Evolutionary conservation across 129 eudicot genomes (phyloP).

Genomic region (Erigeron canadensis): DNA sequence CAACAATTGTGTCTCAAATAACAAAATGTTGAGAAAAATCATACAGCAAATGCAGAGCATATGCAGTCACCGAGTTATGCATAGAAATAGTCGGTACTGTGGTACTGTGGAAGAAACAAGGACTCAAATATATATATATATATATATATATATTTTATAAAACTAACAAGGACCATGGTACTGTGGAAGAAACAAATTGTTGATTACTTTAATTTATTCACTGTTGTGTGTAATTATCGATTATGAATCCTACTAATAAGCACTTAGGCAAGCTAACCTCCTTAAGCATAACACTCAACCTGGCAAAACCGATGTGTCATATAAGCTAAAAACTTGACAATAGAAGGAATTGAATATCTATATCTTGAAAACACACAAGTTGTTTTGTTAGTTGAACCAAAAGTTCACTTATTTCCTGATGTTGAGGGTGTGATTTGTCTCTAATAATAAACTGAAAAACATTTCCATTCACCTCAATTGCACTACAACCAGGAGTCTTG

Average conservation of each 20-base stretch:
- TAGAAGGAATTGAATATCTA: constrained; percentile 7
- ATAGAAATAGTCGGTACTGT: no score
- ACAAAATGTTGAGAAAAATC: no score
- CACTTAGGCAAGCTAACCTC: no score
- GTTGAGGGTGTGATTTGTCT: constrained; percentile 62
- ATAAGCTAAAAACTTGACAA: not conserved
- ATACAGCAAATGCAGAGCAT: no score
- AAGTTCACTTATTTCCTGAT: constrained; percentile 47
- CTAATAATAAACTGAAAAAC: constrained; percentile 52
- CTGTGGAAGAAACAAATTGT: not conserved
- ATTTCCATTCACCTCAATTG: constrained; percentile 60
- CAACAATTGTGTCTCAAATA: no score
- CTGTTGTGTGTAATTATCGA: no score
- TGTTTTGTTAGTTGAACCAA: constrained; percentile 48
- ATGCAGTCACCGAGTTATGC: no score
- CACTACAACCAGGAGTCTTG: constrained; percentile 81
- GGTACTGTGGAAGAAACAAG: not conserved
- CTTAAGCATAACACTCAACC: not conserved
- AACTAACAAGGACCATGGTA: no score
- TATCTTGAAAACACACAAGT: constrained; percentile 34
- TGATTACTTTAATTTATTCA: no score
- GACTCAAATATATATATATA: no score
- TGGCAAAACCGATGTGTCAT: not conserved
- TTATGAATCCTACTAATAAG: no score
- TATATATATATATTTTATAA: no score